Evolutionary conservation across 1,284 basidiomycete genomes (phyloP).

Genomic region (Agaricales sp.): DNA sequence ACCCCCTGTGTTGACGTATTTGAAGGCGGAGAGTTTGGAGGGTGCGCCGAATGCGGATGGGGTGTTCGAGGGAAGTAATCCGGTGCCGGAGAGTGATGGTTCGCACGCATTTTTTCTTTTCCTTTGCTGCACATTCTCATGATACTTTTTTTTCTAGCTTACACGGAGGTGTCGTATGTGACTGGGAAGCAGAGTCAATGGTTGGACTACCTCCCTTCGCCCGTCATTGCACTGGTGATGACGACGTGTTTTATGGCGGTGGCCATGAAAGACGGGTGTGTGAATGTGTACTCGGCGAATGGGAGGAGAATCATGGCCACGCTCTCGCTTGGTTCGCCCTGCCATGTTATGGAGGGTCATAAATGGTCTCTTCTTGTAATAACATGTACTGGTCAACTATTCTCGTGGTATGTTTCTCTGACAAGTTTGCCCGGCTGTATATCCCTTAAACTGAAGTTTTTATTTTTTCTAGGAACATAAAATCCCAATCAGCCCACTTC

Average conservation of each 20-base stretch:
- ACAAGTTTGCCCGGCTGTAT: neutral
- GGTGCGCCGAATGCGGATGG: constrained; percentile 42
- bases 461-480: constrained; percentile 78
- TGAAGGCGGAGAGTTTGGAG: constrained; percentile 44
- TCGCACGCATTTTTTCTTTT: constrained; percentile 13
- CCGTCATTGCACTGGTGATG: constrained; percentile 55
- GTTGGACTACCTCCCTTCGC: constrained; percentile 78
- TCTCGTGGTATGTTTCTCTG: constrained; percentile 63
- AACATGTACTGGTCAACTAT: constrained; percentile 59
- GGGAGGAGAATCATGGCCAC: constrained; percentile 62
- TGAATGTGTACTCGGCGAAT: constrained; percentile 71
- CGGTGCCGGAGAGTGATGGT: constrained; percentile 45
- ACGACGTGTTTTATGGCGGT: constrained; percentile 66
- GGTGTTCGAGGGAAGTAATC: constrained; percentile 73
- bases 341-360: constrained; percentile 55
- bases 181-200: constrained; percentile 67
- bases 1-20: constrained; percentile 47
- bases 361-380: constrained; percentile 61
- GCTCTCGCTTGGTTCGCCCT: constrained; percentile 62
- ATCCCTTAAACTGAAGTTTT: too few species aligned
- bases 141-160: constrained; percentile 23
- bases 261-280: constrained; percentile 64
- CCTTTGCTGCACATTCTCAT: constrained; percentile 7
- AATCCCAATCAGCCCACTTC: constrained; percentile 52
- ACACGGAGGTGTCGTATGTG: constrained; percentile 63